These are phyloP conservation scores for Phytophthora cryptogea DNA, from an alignment of 352 stramenopile genomes.

Conservation along the genomic window DNA sequence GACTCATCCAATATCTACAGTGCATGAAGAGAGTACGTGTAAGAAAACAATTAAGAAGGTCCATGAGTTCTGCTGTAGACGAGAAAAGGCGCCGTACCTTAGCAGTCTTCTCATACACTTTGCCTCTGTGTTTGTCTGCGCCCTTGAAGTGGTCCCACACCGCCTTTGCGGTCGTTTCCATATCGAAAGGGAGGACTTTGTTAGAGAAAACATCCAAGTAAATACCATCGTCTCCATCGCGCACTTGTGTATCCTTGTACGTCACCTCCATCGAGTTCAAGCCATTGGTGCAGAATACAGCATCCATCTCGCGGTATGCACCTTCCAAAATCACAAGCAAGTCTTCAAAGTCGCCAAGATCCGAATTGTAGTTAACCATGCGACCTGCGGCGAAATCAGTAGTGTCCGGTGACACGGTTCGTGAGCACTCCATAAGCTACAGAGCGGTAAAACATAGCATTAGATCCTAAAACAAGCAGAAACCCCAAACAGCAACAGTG, in stretches of 20 bases:
- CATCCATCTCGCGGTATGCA: slow-evolving; percentile 41
- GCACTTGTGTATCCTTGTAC: slow-evolving; percentile 37
- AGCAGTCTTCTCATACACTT: slow-evolving; percentile 38
- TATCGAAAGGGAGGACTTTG: slow-evolving; percentile 49
- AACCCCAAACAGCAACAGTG: slow-evolving; percentile 4
- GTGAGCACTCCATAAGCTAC: slow-evolving; percentile 34
- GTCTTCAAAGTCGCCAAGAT: slow-evolving; percentile 32
- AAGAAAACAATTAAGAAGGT: slow-evolving; percentile 1
- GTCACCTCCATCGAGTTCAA: slow-evolving; percentile 36
- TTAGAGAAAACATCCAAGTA: slow-evolving; percentile 46
- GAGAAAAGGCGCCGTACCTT: slow-evolving; percentile 23
- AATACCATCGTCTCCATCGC: slow-evolving; percentile 35
- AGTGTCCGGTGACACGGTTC: slow-evolving; percentile 24
- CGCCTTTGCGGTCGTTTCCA: slow-evolving; percentile 30
- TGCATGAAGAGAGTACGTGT: not conserved
- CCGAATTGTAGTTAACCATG: slow-evolving; percentile 35
- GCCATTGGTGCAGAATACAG: slow-evolving; percentile 40
- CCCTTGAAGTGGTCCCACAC: slow-evolving; percentile 49
- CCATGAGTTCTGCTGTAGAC: not conserved
- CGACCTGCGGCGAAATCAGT: slow-evolving; percentile 26
- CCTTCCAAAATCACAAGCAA: slow-evolving; percentile 36
- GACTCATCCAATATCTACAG: slow-evolving; percentile 31
- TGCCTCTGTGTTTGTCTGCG: slow-evolving; percentile 36
- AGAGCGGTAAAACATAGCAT: too few species aligned
- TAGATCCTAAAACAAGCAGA: not conserved